phyloP scores from a whole-genome alignment of 495 filamentous ascomycete genomes.

The Tuber borchii region DNA sequence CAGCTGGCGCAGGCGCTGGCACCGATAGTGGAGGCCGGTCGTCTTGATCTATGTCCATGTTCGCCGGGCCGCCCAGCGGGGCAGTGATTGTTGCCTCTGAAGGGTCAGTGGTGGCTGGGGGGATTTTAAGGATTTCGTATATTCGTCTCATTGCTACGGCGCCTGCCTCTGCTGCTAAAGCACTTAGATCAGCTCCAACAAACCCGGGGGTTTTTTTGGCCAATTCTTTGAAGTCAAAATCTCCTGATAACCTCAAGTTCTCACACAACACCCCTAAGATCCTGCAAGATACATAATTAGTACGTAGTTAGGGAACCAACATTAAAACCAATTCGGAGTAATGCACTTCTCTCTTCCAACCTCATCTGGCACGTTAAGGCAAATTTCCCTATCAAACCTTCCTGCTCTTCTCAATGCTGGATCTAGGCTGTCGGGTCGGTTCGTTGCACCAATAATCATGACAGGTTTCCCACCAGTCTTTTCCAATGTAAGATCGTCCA shows the following conservation, averaged over 20 bases:
- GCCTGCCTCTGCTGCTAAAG: conserved; percentile 68
- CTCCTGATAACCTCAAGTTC: conserved; percentile 59
- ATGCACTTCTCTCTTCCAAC: conserved; percentile 60
- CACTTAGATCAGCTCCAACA: conserved; percentile 87
- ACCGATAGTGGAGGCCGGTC: conserved; percentile 1
- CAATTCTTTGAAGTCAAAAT: conserved; percentile 70
- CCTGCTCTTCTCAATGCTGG: conserved; percentile 78
- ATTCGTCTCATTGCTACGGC: conserved; percentile 57
- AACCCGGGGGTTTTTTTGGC: conserved; percentile 90
- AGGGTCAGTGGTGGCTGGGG: conserved; percentile 2
- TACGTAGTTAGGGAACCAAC: background rate
- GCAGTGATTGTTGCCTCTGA: background rate
- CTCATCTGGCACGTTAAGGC: conserved; percentile 90
- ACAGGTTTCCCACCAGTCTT: conserved; percentile 82
- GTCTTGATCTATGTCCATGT: conserved; percentile 30
- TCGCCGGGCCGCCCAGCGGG: background rate
- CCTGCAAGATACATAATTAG: conserved; percentile 8
- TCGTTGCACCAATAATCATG: conserved; percentile 88
- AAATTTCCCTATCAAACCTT: conserved; percentile 88
- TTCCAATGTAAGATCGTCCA: conserved; percentile 69
- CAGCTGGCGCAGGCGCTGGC: background rate
- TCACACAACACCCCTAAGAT: conserved; percentile 74
- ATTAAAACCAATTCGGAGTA: background rate
- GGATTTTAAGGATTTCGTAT: conserved; percentile 47
- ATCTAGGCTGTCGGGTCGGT: conserved; percentile 83